Evolutionary conservation across 1,284 basidiomycete genomes (phyloP).

Genomic region (Exsudoporus floridanus): DNA sequence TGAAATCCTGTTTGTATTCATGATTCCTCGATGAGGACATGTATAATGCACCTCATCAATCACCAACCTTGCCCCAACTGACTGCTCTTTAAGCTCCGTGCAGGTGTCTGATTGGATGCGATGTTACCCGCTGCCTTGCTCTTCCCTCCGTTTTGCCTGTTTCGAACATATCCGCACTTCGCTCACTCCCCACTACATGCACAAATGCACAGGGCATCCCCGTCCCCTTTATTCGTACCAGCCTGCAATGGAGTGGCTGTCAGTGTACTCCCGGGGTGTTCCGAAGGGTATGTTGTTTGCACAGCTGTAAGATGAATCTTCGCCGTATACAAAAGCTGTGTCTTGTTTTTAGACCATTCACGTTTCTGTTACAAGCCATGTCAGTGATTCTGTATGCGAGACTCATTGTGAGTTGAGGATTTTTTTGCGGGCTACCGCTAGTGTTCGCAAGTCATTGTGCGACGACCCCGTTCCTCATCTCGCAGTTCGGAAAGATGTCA

Average conservation of each 20-base stretch:
- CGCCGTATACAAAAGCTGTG: constrained; percentile 14
- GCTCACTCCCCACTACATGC: constrained; percentile 9
- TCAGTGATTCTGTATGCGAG: not conserved
- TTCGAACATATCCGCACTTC: constrained; percentile 15
- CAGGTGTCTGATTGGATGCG: constrained; percentile 13
- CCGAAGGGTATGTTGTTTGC: constrained; percentile 15
- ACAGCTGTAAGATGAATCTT: constrained; percentile 31
- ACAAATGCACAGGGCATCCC: constrained; percentile 10
- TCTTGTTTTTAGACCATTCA: constrained; percentile 11
- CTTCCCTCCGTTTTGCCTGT: constrained; percentile 16
- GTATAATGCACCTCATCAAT: constrained; percentile 11
- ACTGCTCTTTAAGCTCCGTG: constrained; percentile 31
- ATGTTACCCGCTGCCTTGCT: constrained; percentile 26
- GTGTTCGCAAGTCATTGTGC: constrained; percentile 3
- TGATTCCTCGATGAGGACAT: constrained; percentile 7
- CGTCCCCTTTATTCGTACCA: constrained; percentile 5
- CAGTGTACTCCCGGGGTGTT: constrained; percentile 6
- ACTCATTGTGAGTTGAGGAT: not conserved
- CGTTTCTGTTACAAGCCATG: not conserved
- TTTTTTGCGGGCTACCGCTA: not conserved
- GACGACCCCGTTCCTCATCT: constrained; percentile 7
- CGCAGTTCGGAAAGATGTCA: constrained; percentile 17
- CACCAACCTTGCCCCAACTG: constrained; percentile 7
- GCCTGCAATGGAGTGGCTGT: constrained; percentile 4
- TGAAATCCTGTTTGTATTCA: constrained; percentile 11